Conservation (phyloP, 2,329 filamentous ascomycete genomes). For the Aureobasidium namibiae region DNA sequence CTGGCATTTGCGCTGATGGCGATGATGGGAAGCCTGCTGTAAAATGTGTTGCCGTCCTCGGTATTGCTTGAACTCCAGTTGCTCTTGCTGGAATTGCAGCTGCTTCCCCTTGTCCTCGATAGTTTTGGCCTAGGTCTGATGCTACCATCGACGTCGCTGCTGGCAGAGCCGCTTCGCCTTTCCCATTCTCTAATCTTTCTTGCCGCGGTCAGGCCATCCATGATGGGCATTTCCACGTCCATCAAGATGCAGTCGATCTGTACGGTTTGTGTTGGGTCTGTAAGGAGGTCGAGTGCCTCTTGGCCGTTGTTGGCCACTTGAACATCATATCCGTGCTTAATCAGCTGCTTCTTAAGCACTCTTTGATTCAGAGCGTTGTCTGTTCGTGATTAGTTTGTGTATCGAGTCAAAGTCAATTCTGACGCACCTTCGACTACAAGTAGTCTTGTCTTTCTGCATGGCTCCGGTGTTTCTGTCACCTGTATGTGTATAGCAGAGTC, state of each 20-base stretch:
- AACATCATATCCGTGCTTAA: conserved; percentile 21
- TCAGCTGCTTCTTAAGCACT: conserved; percentile 22
- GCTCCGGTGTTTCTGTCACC: not conserved
- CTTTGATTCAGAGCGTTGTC: conserved; percentile 23
- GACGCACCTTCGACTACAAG: conserved; percentile 22
- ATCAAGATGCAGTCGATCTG: not conserved
- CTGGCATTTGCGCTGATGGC: conserved; percentile 69
- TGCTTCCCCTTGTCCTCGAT: conserved; percentile 1
- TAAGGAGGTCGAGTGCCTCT: conserved; percentile 22
- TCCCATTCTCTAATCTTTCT: conserved; percentile 55
- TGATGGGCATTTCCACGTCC: conserved; percentile 56
- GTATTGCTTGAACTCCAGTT: conserved; percentile 29
- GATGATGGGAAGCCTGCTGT: conserved; percentile 52
- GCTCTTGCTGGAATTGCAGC: conserved; percentile 34
- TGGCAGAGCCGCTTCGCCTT: not conserved
- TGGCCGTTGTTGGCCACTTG: conserved; percentile 21
- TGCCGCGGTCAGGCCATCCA: conserved; percentile 67
- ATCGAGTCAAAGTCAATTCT: not conserved
- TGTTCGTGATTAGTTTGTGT: conserved; percentile 14
- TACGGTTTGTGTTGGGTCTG: conserved; percentile 14
- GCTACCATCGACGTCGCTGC: not conserved
- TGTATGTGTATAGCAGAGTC: not conserved
- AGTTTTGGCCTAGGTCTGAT: not conserved
- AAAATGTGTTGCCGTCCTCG: not conserved
- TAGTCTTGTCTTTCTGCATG: conserved; percentile 1